A percentile compares a stretch with the other conserved stretches of the same genome.
These are phyloP conservation scores for Cladochytrium replicatum DNA, from an alignment of 192 early-diverging fungal genomes.

Conservation along the genomic window DNA sequence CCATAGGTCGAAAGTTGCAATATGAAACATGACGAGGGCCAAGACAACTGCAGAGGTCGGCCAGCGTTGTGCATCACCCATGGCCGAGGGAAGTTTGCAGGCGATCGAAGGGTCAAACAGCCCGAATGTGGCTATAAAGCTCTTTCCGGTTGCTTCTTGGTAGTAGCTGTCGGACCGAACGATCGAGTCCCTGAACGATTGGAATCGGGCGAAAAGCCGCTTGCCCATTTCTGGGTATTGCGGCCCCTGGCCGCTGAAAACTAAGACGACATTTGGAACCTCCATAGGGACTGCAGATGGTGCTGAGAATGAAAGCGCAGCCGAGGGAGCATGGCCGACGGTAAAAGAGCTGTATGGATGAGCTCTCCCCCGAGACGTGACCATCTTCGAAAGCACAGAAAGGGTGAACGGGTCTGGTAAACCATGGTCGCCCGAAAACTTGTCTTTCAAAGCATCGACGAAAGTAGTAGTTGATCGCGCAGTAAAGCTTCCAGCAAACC, in stretches of 20 bases:
- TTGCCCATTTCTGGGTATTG: constrained; percentile 18
- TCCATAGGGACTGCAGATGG: background rate
- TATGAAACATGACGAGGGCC: constrained; percentile 18
- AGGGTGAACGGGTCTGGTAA: no score
- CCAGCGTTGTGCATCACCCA: constrained; percentile 17
- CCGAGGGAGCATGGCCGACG: background rate
- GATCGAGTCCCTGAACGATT: constrained; percentile 4
- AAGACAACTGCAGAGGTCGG: no score
- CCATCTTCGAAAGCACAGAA: no score
- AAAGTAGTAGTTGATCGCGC: no score
- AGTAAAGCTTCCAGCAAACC: no score
- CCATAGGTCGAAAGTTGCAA: constrained; percentile 19
- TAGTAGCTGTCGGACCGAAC: constrained; percentile 3
- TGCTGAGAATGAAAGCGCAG: background rate
- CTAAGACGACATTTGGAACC: constrained; percentile 8
- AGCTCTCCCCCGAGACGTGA: no score
- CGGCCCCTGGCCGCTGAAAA: constrained; percentile 23
- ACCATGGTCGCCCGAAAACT: no score
- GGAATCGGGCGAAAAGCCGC: constrained; percentile 6
- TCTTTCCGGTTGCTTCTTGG: background rate
- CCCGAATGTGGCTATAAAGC: constrained; percentile 9
- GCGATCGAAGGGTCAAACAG: constrained; percentile 8
- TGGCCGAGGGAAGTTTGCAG: constrained; percentile 1
- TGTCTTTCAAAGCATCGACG: no score
- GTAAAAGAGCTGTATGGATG: constrained; percentile 18